Evolutionary conservation across 2,329 filamentous ascomycete genomes (phyloP).

Genomic region (Neonectria neomacrospora): DNA sequence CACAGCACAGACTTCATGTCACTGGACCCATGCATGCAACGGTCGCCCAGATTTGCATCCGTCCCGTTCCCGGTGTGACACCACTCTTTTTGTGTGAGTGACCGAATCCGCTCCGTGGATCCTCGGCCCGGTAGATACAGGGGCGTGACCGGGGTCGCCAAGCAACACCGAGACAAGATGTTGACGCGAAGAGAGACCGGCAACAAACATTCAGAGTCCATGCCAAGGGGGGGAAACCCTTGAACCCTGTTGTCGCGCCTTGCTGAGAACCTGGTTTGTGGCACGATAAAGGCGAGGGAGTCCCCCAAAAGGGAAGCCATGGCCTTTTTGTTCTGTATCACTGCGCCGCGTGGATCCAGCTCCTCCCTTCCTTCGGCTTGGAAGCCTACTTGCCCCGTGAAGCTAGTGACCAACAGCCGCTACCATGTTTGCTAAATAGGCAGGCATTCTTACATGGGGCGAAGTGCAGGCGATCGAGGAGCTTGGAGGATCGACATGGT

Average conservation of each 20-base stretch:
- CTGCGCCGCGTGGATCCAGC: conserved; percentile 6
- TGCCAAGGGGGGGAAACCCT: background rate
- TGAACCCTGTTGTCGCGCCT: background rate
- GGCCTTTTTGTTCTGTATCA: background rate
- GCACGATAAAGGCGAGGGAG: conserved; percentile 1
- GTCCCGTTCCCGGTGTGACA: background rate
- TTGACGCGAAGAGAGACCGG: background rate
- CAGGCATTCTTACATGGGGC: background rate
- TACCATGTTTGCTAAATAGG: background rate
- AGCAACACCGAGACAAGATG: background rate
- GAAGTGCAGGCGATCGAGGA: background rate
- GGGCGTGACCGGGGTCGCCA: background rate
- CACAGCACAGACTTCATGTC: background rate
- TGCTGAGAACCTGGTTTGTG: background rate
- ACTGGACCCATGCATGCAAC: no score
- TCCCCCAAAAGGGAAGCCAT: background rate
- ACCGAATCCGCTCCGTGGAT: background rate
- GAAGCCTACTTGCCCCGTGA: background rate
- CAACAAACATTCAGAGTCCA: background rate
- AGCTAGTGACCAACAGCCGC: background rate
- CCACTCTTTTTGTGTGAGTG: background rate
- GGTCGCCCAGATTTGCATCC: background rate
- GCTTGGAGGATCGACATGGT: background rate
- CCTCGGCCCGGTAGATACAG: background rate
- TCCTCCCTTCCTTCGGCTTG: background rate